These are phyloP conservation scores for Rubus idaeus DNA, from an alignment of 306 rosid genomes.

Conservation along the genomic window DNA sequence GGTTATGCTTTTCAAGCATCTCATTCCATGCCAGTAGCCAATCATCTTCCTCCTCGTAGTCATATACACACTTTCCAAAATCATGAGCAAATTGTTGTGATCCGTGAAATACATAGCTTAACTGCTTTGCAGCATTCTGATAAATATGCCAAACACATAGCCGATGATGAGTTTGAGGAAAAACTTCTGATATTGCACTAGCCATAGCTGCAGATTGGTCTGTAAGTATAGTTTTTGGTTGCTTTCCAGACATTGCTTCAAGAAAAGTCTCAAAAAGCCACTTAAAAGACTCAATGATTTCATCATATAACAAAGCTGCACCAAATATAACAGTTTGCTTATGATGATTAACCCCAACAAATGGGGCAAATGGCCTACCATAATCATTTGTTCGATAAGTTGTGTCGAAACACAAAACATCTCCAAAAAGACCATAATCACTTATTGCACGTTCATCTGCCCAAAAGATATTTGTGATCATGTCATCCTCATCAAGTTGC, in stretches of 20 bases:
- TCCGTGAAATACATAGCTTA: background rate
- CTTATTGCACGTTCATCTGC: background rate
- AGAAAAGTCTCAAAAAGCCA: conserved; percentile 3
- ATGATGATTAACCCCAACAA: too few species aligned
- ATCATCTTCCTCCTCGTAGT: conserved; percentile 15
- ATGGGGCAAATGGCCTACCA: too few species aligned
- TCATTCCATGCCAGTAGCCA: conserved; percentile 11
- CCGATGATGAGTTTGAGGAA: background rate
- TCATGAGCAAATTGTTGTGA: background rate
- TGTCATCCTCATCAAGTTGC: background rate
- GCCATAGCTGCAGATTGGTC: conserved; percentile 2
- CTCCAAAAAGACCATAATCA: too few species aligned
- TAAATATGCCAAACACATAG: conserved; percentile 4
- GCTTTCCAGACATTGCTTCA: background rate
- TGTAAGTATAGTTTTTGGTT: background rate
- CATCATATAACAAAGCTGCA: too few species aligned
- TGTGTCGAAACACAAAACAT: too few species aligned
- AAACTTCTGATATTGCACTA: background rate
- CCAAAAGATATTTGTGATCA: conserved; percentile 7
- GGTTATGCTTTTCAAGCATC: conserved; percentile 6
- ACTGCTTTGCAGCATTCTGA: conserved; percentile 8
- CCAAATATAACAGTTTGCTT: too few species aligned
- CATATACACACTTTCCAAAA: conserved; percentile 12
- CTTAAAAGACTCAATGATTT: too few species aligned
- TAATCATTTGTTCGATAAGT: too few species aligned